Evolutionary conservation across 1,139 yeast species (phyloP).

Genomic region (Torulaspora pretoriensis): DNA sequence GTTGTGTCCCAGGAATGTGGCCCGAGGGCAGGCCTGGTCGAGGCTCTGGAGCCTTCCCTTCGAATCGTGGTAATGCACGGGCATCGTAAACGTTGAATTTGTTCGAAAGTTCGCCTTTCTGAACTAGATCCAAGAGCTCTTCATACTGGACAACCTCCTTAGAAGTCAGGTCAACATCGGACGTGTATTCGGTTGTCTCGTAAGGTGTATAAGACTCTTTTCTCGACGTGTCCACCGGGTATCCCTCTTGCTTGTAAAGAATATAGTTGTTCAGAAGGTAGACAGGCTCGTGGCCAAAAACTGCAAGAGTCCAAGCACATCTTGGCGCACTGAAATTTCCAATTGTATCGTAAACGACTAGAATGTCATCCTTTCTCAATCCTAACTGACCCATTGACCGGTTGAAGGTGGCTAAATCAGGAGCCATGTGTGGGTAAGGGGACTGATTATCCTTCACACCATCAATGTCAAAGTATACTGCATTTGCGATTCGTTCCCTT

Average conservation of each 20-base stretch:
- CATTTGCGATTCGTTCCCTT: slow-evolving; percentile 52
- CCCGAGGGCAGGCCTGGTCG: slow-evolving; percentile 84
- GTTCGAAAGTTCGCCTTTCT: slow-evolving; percentile 43
- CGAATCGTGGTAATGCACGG: slow-evolving; percentile 66
- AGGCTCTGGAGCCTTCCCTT: slow-evolving; percentile 82
- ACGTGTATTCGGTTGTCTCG: slow-evolving; percentile 40
- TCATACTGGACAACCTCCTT: slow-evolving; percentile 58
- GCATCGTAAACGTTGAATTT: slow-evolving; percentile 71
- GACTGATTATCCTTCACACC: slow-evolving; percentile 53
- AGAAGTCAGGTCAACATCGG: slow-evolving; percentile 52
- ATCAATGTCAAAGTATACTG: slow-evolving; percentile 81
- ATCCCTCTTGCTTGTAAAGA: slow-evolving; percentile 43
- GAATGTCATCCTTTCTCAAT: slow-evolving; percentile 44
- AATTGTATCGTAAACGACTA: slow-evolving; percentile 80
- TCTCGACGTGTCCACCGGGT: slow-evolving; percentile 38
- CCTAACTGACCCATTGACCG: slow-evolving; percentile 46
- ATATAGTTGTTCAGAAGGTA: slow-evolving; percentile 66
- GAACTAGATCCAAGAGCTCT: slow-evolving; percentile 46
- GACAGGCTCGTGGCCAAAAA: slow-evolving; percentile 70
- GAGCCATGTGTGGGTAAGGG: slow-evolving; percentile 86
- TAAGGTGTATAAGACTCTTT: slow-evolving; percentile 37
- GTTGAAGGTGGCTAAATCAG: slow-evolving; percentile 54
- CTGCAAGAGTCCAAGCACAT: slow-evolving; percentile 81
- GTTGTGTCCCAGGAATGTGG: slow-evolving; percentile 75
- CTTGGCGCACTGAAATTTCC: slow-evolving; percentile 88